These are phyloP conservation scores for Colletotrichum paranaense DNA, from an alignment of 2,329 filamentous ascomycete genomes.

Conservation along the genomic window DNA sequence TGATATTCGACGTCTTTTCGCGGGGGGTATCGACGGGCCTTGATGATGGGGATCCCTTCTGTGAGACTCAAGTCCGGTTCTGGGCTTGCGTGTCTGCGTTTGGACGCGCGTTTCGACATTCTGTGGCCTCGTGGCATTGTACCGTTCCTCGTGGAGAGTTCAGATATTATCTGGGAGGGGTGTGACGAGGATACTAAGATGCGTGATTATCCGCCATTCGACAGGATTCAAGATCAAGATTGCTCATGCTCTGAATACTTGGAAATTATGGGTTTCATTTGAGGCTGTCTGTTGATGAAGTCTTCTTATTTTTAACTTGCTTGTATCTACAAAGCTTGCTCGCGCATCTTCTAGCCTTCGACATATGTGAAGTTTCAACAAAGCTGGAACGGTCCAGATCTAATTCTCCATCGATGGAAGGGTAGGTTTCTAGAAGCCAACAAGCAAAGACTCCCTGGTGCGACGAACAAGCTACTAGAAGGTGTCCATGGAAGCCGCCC, in stretches of 20 bases:
- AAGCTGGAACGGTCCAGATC: not conserved
- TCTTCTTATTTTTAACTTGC: not conserved
- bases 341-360: not conserved
- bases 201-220: not conserved
- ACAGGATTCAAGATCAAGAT: not conserved
- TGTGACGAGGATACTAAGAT: not conserved
- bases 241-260: not conserved
- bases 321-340: not conserved
- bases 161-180: not conserved
- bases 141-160: not conserved
- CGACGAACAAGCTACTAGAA: not conserved
- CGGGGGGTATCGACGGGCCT: not conserved
- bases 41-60: not conserved
- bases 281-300: not conserved
- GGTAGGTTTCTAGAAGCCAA: not conserved
- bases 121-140: conserved; percentile 15
- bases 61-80: not conserved
- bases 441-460: not conserved
- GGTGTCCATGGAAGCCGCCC: not conserved
- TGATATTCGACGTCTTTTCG: not conserved
- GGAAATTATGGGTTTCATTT: too few species aligned
- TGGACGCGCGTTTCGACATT: not conserved
- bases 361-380: not conserved
- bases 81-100: not conserved
- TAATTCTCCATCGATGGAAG: not conserved